Evolutionary conservation across 2,329 filamentous ascomycete species (phyloP), one percentile per base, ranked within the genome.

Genomic region (Claviceps pazoutovae): DNA sequence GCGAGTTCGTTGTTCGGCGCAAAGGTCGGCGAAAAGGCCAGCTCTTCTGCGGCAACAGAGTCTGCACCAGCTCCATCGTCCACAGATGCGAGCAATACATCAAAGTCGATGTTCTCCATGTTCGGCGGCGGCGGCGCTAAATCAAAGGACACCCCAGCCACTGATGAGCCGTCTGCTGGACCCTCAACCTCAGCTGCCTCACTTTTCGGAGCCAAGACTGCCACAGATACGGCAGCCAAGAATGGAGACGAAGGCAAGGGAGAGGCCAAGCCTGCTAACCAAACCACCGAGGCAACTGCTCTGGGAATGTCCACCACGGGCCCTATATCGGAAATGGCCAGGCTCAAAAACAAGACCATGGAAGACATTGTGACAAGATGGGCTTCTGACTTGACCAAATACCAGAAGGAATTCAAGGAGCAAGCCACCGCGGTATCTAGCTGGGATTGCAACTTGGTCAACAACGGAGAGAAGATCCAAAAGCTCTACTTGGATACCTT

Each of bases 311-410:
- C 89, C 1, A 95, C 87, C 3, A 75, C 80, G 37, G 90, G 90
- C 0, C 88, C 90, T 1, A 74, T 83, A 2, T 91, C 93, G 16
- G 84, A 89, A 53, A 82, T 94, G 61, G 93, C 91, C 4, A 84
- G 93, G 30, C 75, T 98, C 39, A 95, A 95, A 74, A 95, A 96
- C 69, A 97, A 95, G 72, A 95, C 91, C 0, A 96, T 98, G 86
- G 93, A 98, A 63, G 93, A 98, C 66, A 96, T 98, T 57, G 89
- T 98, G 58, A 96, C 88, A 4, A 83, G 89, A 36, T 98, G 93
- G 93, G 93, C 93, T 2, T 88, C 89, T 0, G 93, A 97, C 63
- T 74, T 98, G 48, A 86, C 89, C 50, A 94, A 95, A 63, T 96
- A 98, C 64, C 91, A 97, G 63, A 95, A 95, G 66, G 88, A 95